Base-by-base conservation (phyloP, 164 flowering plant genomes). In the Kalanchoe fedtschenkoi region DNA sequence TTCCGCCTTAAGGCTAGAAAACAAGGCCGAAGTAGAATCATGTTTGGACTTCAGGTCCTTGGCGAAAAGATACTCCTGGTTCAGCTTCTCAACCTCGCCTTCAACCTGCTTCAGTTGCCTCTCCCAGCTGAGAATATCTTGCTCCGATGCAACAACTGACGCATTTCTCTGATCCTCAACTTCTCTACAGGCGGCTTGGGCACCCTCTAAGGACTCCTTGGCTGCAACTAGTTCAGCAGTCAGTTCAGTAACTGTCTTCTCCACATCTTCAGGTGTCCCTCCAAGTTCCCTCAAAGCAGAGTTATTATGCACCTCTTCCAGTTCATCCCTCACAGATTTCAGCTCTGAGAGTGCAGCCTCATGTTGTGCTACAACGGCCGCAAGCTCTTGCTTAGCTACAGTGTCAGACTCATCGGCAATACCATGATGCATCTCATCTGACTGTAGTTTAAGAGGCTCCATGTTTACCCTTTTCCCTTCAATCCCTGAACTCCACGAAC, bases 101-200 rank as follows among this genome's bases (percentile, higher is more conserved):
- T 90, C 92, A 44, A 90, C 96, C 69, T 83, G 78, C 68, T 82
- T 88, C 61, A 88, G 62, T 68, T 90, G 92, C 68, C 77, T 81
- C 71, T 82, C 95, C 95, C 97, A 85, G 53, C 67, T 66, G 47
- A 81, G 77, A 58, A 69, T 60, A 69, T 87, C 91, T 62, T 86
- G 89, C 44, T 92, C 95, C 66, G 76, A 72, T 47, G 84, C 89
- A 88, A 88, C 75, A 57, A 83, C 81, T 29, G 88, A 89, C 62
- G 89, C 89, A 37, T 83, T 84, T 62, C 86, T 81, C 22, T 83
- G 84, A 57, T 89, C 96, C 75, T 92, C 96, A n/a, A 87, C 98
- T 68, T 89, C 96, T 67, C 86, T 62, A 74, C 87, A 95, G 15
- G 88, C 81, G 58, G 88, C 78, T 57, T 87, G 96, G 16, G 89